Evolutionary conservation across 129 eudicot species (phyloP).

Genomic region (Glebionis coronaria): DNA sequence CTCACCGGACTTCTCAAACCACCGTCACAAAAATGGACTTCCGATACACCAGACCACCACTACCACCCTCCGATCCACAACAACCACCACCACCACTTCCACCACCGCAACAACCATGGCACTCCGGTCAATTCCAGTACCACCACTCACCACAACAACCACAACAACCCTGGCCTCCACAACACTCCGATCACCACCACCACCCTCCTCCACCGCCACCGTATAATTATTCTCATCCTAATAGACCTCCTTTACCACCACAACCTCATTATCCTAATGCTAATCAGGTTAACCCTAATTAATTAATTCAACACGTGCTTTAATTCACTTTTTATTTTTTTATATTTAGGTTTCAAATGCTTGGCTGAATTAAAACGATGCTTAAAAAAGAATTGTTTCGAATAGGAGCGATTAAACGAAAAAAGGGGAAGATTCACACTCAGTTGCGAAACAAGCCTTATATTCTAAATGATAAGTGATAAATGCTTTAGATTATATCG

Average conservation of each 20-base stretch:
- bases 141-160: slow-evolving; percentile 50
- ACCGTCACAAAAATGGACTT: slow-evolving; percentile 52
- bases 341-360: background rate
- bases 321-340: background rate
- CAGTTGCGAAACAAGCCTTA: too few relatives aligned
- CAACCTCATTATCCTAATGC: slow-evolving; percentile 44
- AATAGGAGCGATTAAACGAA: too few relatives aligned
- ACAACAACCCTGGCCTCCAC: slow-evolving; percentile 42
- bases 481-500: too few relatives aligned
- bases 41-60: slow-evolving; percentile 65
- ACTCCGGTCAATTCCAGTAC: slow-evolving; percentile 50
- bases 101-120: slow-evolving; percentile 57
- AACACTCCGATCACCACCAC: slow-evolving; percentile 40
- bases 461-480: too few relatives aligned
- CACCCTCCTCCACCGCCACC: slow-evolving; percentile 44
- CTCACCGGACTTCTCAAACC: background rate
- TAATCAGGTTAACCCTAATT: slow-evolving; percentile 40
- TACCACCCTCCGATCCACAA: slow-evolving; percentile 33
- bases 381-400: too few relatives aligned
- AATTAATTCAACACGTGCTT: background rate
- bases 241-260: slow-evolving; percentile 43
- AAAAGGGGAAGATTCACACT: too few relatives aligned
- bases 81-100: slow-evolving; percentile 51
- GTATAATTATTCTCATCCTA: slow-evolving; percentile 43
- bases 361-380: too few relatives aligned